phyloP scores from a whole-genome alignment of 2,329 filamentous ascomycete species.

The Cytospora chrysosperma region DNA sequence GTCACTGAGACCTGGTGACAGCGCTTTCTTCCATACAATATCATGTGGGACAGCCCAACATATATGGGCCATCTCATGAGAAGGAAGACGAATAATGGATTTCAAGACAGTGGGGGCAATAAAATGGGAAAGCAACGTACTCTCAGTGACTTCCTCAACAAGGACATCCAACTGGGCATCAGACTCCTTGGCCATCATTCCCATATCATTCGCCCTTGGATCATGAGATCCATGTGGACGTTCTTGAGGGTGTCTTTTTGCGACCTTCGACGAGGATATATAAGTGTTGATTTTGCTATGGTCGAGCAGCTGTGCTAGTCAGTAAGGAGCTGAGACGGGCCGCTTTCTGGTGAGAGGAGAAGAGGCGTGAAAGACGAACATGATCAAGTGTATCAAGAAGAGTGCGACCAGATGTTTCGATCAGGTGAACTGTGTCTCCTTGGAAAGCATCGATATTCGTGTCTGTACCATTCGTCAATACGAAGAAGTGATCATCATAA shows the following conservation, averaged over 20 bases:
- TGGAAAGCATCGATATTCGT: constrained; percentile 42
- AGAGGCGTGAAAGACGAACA: neutral
- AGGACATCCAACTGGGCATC: constrained; percentile 35
- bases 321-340: neutral
- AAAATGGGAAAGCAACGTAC: neutral
- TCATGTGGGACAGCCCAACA: too few relatives aligned
- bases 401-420: constrained; percentile 49
- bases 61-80: neutral
- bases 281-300: constrained; percentile 51
- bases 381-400: constrained; percentile 51
- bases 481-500: neutral
- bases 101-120: neutral
- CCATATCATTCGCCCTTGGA: constrained; percentile 22
- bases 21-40: neutral
- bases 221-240: constrained; percentile 4
- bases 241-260: neutral
- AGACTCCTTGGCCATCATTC: constrained; percentile 32
- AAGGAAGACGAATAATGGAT: neutral
- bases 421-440: constrained; percentile 43
- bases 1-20: neutral
- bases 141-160: constrained; percentile 37
- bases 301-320: constrained; percentile 35
- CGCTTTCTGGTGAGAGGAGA: neutral
- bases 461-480: constrained; percentile 30
- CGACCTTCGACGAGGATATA: constrained; percentile 21